Evolutionary conservation across 1,139 yeast genomes (phyloP), one percentile per base, ranked within the genome.

Genomic region (Lizanozyma gosingica): DNA sequence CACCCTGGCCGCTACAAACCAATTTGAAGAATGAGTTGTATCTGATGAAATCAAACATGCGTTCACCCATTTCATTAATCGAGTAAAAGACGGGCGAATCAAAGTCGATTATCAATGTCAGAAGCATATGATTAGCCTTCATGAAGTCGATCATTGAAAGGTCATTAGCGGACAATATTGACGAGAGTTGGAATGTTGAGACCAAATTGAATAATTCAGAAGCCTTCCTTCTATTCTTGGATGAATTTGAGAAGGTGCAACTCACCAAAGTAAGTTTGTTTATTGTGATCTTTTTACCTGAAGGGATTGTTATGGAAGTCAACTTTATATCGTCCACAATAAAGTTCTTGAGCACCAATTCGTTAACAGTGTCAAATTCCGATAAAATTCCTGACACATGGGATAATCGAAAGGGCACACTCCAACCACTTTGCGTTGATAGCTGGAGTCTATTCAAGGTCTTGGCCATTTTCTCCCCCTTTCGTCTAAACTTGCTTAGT

Each of bases 381-480:
- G 53, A 52, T 22, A 60, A 44, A 8, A 69, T 47, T 3, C 53
- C 34, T 0, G 61, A 51, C 4, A 62, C 42, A 43, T 56, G 63
- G 18, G 49, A 48, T 43, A 50, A 43, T 43, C 58, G 63, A 45
- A 69, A 64, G 1, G 68, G 66, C 29, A 65, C 55, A 9, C 68
- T 60, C 75, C 75, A 69, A 1, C 75, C 74, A 2, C 64, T 51
- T 43, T 69, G 72, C 0, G 71, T 61, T 34, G 57, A 56, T 4
- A 69, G 49, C 2, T 53, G 51, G 34, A 69, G 43, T 22, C 43
- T 52, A 2, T 48, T 41, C 18, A 65, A 49, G 1, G 47, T 44
- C 39, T 69, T 52, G 11, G 48, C 50, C 29, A 22, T 3, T 55
- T 56, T 35, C 47, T 46, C 3, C 47, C 43, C 32, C 46, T 47